Conservation (phyloP, 2,329 filamentous ascomycete species). For the Colletotrichum abscissum region DNA sequence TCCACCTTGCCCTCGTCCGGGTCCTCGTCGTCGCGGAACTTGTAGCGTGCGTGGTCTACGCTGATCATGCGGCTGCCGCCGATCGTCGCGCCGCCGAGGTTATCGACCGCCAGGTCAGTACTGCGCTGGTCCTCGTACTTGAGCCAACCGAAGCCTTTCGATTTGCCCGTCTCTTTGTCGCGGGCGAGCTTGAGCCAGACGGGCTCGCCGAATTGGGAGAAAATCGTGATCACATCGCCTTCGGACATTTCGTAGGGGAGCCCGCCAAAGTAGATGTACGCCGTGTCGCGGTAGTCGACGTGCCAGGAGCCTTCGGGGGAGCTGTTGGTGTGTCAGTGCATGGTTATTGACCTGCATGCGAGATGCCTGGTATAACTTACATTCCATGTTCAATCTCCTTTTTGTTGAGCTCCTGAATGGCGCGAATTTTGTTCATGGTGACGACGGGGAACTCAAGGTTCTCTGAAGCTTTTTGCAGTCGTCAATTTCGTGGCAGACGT, state of each 20-base stretch:
- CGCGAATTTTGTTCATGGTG: slow-evolving; percentile 92
- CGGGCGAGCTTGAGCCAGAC: slow-evolving; percentile 91
- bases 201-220: slow-evolving; percentile 96
- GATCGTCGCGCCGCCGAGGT: slow-evolving; percentile 87
- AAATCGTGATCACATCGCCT: slow-evolving; percentile 95
- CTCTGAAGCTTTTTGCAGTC: no score
- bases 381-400: slow-evolving; percentile 91
- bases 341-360: neutral
- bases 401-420: slow-evolving; percentile 93
- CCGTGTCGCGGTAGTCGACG: slow-evolving; percentile 96
- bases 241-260: slow-evolving; percentile 93
- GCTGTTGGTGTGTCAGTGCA: slow-evolving; percentile 57
- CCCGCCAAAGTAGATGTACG: slow-evolving; percentile 95
- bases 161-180: slow-evolving; percentile 97
- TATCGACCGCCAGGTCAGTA: slow-evolving; percentile 95
- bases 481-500: neutral
- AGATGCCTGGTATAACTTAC: slow-evolving; percentile 57
- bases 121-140: slow-evolving; percentile 99
- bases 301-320: slow-evolving; percentile 93
- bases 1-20: slow-evolving; percentile 68
- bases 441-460: neutral
- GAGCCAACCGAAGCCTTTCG: slow-evolving; percentile 92
- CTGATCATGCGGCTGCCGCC: slow-evolving; percentile 78
- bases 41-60: slow-evolving; percentile 95
- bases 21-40: slow-evolving; percentile 83